Conservation (phyloP, 768 basidiomycete species). For the Mycena olivaceomarginata region DNA sequence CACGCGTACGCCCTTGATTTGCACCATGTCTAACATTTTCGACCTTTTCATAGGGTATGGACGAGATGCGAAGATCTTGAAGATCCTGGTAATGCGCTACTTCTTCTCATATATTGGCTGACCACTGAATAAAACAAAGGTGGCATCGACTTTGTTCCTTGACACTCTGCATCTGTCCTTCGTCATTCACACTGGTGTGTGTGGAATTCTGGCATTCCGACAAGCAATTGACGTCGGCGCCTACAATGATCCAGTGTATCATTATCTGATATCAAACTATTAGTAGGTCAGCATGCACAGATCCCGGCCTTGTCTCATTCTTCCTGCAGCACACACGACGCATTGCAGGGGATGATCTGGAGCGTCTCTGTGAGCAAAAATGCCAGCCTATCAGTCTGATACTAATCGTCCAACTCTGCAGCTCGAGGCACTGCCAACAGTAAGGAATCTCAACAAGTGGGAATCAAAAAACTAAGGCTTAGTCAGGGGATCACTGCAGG, state of each 20-base stretch:
- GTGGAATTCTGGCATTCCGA: neutral
- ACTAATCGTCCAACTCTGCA: slow-evolving; percentile 36
- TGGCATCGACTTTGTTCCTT: slow-evolving; percentile 60
- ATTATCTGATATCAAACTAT: slow-evolving; percentile 68
- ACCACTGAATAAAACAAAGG: slow-evolving; percentile 51
- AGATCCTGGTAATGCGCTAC: slow-evolving; percentile 57
- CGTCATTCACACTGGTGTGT: slow-evolving; percentile 65
- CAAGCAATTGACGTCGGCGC: neutral
- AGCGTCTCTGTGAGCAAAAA: slow-evolving; percentile 58
- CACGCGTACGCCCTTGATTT: slow-evolving; percentile 49
- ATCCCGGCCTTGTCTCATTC: slow-evolving; percentile 17
- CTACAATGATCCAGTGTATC: slow-evolving; percentile 59
- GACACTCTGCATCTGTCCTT: slow-evolving; percentile 70
- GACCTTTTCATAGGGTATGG: slow-evolving; percentile 54
- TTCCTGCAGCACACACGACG: slow-evolving; percentile 19
- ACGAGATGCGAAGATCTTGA: slow-evolving; percentile 64
- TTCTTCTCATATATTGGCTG: neutral
- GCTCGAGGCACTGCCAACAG: slow-evolving; percentile 69
- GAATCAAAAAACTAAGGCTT: slow-evolving; percentile 40
- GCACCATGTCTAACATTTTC: neutral
- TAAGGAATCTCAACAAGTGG: slow-evolving; percentile 45
- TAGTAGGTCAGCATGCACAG: slow-evolving; percentile 47
- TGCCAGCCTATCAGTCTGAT: neutral
- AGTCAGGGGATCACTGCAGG: slow-evolving; percentile 68
- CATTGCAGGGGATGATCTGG: slow-evolving; percentile 45